phyloP scores from a whole-genome alignment of 495 filamentous ascomycete species.

The Xylaria intraflava region DNA sequence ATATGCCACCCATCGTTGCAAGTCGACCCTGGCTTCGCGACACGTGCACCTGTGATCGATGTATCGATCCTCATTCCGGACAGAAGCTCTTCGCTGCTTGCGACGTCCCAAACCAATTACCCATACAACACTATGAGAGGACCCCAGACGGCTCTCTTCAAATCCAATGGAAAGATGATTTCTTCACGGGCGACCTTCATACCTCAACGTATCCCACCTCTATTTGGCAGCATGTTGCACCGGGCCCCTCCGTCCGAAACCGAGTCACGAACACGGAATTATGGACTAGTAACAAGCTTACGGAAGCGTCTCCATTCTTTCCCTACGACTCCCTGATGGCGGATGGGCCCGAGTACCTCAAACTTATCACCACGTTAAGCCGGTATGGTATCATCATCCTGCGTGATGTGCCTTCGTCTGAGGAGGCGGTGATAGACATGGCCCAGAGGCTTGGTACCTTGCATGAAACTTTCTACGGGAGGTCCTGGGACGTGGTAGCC shows the following conservation, averaged over 20 bases:
- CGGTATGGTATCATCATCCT: constrained; percentile 69
- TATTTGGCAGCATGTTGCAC: background rate
- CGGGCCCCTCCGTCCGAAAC: background rate
- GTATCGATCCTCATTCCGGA: constrained; percentile 69
- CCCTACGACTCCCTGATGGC: constrained; percentile 66
- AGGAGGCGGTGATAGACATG: constrained; percentile 58
- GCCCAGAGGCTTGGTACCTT: constrained; percentile 65
- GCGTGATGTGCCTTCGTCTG: constrained; percentile 57
- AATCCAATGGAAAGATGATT: constrained; percentile 49
- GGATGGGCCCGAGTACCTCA: constrained; percentile 40
- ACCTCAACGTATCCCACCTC: constrained; percentile 13
- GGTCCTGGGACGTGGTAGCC: constrained; percentile 79
- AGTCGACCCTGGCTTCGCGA: constrained; percentile 59
- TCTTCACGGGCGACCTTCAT: constrained; percentile 11
- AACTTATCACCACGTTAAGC: constrained; percentile 44
- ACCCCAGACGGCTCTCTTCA: constrained; percentile 38
- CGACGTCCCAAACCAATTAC: constrained; percentile 57
- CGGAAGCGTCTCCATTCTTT: constrained; percentile 30
- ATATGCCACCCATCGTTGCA: background rate
- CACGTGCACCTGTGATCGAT: constrained; percentile 60
- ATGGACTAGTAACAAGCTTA: constrained; percentile 32
- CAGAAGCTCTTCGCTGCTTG: constrained; percentile 74
- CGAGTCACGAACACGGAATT: constrained; percentile 8
- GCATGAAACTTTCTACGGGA: constrained; percentile 80
- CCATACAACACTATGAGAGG: constrained; percentile 23